phyloP scores from a whole-genome alignment of 192 early-diverging fungal species.

The Tieghemiomyces parasiticus region DNA sequence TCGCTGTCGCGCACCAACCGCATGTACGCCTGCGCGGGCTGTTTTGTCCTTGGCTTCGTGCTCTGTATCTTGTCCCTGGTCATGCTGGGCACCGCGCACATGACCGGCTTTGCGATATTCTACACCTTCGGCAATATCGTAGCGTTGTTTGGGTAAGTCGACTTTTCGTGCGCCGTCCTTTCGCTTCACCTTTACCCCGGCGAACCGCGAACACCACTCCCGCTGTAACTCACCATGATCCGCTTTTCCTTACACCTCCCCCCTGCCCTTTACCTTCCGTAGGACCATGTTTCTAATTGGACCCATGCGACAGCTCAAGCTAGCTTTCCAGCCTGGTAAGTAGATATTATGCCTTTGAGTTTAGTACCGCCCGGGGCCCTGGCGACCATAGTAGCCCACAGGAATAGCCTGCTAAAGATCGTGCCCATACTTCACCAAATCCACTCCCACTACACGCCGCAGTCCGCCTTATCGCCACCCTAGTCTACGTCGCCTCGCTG shows the following conservation, averaged over 20 bases:
- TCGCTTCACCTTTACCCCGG: slow-evolving; percentile 3
- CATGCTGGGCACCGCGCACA: slow-evolving; percentile 23
- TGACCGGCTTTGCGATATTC: slow-evolving; percentile 71
- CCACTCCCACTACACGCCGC: too few relatives aligned
- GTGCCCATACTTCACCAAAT: too few relatives aligned
- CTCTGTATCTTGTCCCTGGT: slow-evolving; percentile 54
- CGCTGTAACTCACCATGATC: too few relatives aligned
- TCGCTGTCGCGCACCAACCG: slow-evolving; percentile 25
- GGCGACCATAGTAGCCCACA: too few relatives aligned
- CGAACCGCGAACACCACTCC: too few relatives aligned
- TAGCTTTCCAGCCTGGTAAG: slow-evolving; percentile 61
- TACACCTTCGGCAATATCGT: slow-evolving; percentile 86
- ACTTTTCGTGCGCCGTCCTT: slow-evolving; percentile 4
- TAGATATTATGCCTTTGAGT: too few relatives aligned
- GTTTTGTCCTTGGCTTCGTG: slow-evolving; percentile 69
- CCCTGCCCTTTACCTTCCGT: too few relatives aligned
- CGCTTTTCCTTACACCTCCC: too few relatives aligned
- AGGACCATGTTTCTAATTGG: slow-evolving; percentile 85
- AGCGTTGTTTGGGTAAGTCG: slow-evolving; percentile 48
- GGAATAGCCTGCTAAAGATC: too few relatives aligned
- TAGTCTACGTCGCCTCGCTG: slow-evolving; percentile 53
- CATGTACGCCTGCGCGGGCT: slow-evolving; percentile 25
- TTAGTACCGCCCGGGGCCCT: too few relatives aligned
- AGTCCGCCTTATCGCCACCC: slow-evolving; percentile 58
- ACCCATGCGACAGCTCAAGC: slow-evolving; percentile 72